These are phyloP conservation scores for Candolleomyces eurysporus DNA, from an alignment of 768 basidiomycete genomes.

Conservation along the genomic window DNA sequence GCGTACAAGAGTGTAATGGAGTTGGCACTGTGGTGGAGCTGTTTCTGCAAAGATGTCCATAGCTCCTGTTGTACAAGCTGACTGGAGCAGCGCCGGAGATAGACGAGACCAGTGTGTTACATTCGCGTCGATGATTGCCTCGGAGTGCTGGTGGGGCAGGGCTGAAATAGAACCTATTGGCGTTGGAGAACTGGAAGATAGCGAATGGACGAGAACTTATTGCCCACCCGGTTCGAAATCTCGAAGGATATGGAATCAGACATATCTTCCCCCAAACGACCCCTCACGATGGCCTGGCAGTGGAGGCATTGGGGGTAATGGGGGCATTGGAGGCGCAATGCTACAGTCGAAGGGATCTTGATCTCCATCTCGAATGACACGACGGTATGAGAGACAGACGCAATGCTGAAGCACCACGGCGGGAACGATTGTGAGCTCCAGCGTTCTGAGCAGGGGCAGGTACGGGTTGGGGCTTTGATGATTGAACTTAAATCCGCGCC, in stretches of 20 bases:
- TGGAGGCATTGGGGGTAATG: not conserved
- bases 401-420: constrained; percentile 60
- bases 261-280: not conserved
- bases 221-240: constrained; percentile 61
- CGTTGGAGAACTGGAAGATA: constrained; percentile 32
- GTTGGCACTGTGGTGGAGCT: constrained; percentile 60
- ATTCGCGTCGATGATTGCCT: constrained; percentile 59
- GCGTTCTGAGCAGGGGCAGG: constrained; percentile 25
- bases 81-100: constrained; percentile 53
- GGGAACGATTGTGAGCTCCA: constrained; percentile 24
- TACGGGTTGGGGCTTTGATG: constrained; percentile 64
- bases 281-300: constrained; percentile 3
- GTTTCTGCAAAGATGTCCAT: constrained; percentile 45
- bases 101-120: constrained; percentile 52
- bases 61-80: constrained; percentile 71
- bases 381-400: constrained; percentile 81
- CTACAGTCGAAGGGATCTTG: constrained; percentile 76
- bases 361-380: constrained; percentile 58
- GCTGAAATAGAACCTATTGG: constrained; percentile 73
- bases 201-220: constrained; percentile 66
- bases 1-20: constrained; percentile 59
- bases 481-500: constrained; percentile 74
- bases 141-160: constrained; percentile 54
- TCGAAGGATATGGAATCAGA: not conserved
- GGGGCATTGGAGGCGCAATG: constrained; percentile 35